phyloP scores from a whole-genome alignment of 495 filamentous ascomycete species.

The Physcia stellaris region DNA sequence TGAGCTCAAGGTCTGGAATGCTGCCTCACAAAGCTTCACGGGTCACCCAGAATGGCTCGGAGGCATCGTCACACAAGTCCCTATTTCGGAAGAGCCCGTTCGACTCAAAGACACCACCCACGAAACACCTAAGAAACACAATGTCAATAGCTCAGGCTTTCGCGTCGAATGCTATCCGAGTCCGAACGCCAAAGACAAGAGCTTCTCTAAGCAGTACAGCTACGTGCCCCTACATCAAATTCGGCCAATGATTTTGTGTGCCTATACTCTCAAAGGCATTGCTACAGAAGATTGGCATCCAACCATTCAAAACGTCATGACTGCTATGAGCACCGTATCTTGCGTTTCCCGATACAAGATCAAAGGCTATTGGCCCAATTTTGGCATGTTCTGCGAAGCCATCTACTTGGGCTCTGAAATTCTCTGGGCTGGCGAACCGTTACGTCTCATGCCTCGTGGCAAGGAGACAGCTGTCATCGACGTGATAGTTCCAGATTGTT shows the following conservation, averaged over 20 bases:
- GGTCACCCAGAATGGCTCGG: conserved; percentile 40
- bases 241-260: conserved; percentile 39
- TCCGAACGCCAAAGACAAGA: conserved; percentile 35
- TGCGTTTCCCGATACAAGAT: conserved; percentile 36
- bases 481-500: too few species aligned
- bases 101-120: conserved; percentile 30
- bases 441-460: conserved; percentile 32
- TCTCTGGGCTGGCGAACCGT: conserved; percentile 35
- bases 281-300: conserved; percentile 32
- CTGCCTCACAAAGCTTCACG: conserved; percentile 15
- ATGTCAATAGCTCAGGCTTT: conserved; percentile 40
- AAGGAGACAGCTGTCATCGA: too few species aligned
- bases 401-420: conserved; percentile 45
- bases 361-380: conserved; percentile 39
- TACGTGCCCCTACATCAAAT: conserved; percentile 41
- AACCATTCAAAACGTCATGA: conserved; percentile 41
- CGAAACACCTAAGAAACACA: conserved; percentile 22
- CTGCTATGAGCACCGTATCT: conserved; percentile 36
- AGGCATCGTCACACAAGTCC: conserved; percentile 38
- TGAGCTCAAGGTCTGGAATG: conserved; percentile 22
- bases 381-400: conserved; percentile 34
- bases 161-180: conserved; percentile 42
- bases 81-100: conserved; percentile 22
- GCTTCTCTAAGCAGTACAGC: conserved; percentile 34
- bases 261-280: conserved; percentile 28